A percentile compares a stretch with the other conserved stretches of the same genome.
Evolutionary conservation across 2,329 filamentous ascomycete species (phyloP).

Genomic region (Cryphonectria radicalis): DNA sequence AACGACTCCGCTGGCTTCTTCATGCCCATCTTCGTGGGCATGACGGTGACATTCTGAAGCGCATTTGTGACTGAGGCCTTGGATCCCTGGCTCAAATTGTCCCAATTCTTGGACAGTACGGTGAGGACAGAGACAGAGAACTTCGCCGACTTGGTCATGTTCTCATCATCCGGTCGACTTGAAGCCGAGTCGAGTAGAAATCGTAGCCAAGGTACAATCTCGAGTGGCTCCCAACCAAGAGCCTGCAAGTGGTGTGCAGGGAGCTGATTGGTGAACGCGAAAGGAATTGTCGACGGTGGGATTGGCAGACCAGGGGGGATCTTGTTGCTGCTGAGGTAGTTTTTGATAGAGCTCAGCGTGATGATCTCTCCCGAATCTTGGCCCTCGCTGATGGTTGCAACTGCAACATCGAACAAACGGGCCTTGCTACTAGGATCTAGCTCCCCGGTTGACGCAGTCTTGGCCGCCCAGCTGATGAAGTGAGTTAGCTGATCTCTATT

Average conservation of each 20-base stretch:
- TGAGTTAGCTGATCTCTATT: slow-evolving; percentile 76
- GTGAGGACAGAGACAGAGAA: slow-evolving; percentile 80
- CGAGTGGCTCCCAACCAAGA: slow-evolving; percentile 84
- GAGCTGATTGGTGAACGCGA: slow-evolving; percentile 77
- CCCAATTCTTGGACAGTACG: slow-evolving; percentile 88
- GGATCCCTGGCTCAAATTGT: slow-evolving; percentile 69
- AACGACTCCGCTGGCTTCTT: slow-evolving; percentile 83
- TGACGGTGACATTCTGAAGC: slow-evolving; percentile 71
- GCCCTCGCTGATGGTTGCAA: slow-evolving; percentile 69
- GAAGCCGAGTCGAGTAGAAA: slow-evolving; percentile 75
- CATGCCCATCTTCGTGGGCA: slow-evolving; percentile 93
- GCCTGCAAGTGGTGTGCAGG: slow-evolving; percentile 71
- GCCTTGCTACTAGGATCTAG: slow-evolving; percentile 71
- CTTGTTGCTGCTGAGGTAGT: slow-evolving; percentile 75
- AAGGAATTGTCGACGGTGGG: slow-evolving; percentile 81
- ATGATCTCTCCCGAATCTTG: slow-evolving; percentile 72
- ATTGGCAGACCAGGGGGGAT: slow-evolving; percentile 83
- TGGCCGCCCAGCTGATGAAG: slow-evolving; percentile 83
- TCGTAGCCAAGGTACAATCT: slow-evolving; percentile 82
- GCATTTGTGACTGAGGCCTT: slow-evolving; percentile 68
- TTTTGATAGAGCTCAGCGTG: slow-evolving; percentile 73
- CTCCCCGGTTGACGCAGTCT: slow-evolving; percentile 71
- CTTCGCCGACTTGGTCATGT: slow-evolving; percentile 70
- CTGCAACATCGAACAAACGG: slow-evolving; percentile 76
- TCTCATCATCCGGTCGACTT: slow-evolving; percentile 64